Evolutionary conservation across 352 stramenopile species (phyloP), one percentile per base, ranked within the genome.

Genomic region (Pythium grandisporangium): DNA sequence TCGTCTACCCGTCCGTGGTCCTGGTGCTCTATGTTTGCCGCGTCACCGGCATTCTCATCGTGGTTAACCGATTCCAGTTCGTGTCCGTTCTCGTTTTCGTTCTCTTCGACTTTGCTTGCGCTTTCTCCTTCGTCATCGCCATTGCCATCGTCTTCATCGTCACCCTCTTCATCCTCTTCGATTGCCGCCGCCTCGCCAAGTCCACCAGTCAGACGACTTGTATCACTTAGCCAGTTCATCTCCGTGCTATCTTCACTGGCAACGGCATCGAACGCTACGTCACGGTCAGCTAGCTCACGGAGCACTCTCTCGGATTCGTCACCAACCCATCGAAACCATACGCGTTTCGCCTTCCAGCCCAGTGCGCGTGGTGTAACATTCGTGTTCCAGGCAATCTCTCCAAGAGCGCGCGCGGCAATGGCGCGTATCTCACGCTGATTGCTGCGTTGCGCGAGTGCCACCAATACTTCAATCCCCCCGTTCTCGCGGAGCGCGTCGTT

Each of bases 221-320:
- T 58, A 16, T 90, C 76, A 0, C 65, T 67, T 5, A 80, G 35
- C 66, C 75, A 82, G 43, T 87, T 86, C 35, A 70, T 67, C 16
- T 58, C 56, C 0, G 26, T 51, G 11, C 37, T 53, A 24, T 53
- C 41, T 25, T 81, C 66, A 3, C 58, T 48, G 0, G 72, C 60
- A 14, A 71, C 52, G n/a, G 57, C 56, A 45, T 90, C 73, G 32
- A 90, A 90, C 5, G 56, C 21, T 0, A 53, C 41, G 3, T 58
- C 42, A 2, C 42, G 37, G n/a, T 42, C 42, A 1, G 27, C 34
- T n/a, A 90, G 52, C 2, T 43, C 45, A 1, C 55, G 34, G 14
- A 78, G 14, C 7, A 83, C 56, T 0, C 32, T 33, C 3, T 55
- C 52, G 0, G 77, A 78, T 8, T 72, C 54, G 0, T 8, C 42